phyloP scores from a whole-genome alignment of 192 early-diverging fungal species.

The Paraglomus brasilianum region DNA sequence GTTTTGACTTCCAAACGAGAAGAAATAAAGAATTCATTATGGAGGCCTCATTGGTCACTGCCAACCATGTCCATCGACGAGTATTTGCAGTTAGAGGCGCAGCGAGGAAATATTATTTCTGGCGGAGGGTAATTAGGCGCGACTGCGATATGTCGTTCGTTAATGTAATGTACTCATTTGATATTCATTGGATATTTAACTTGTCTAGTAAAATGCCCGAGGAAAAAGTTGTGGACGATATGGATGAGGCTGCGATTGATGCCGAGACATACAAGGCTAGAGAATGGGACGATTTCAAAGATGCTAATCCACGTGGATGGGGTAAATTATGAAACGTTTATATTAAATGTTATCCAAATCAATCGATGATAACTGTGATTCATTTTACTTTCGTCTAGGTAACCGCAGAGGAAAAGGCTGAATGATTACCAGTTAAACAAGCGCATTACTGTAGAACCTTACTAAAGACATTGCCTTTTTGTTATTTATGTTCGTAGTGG shows the following conservation, averaged over 20 bases:
- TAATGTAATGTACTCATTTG: background rate
- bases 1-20: conserved; percentile 77
- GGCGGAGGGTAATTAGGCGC: conserved; percentile 69
- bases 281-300: conserved; percentile 91
- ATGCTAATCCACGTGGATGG: conserved; percentile 70
- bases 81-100: conserved; percentile 82
- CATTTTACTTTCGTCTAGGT: conserved; percentile 9
- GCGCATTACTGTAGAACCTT: too few relatives aligned
- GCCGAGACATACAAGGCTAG: conserved; percentile 82
- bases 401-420: conserved; percentile 29
- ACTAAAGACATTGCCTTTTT: too few relatives aligned
- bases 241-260: conserved; percentile 77
- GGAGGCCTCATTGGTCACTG: conserved; percentile 77
- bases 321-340: conserved; percentile 45
- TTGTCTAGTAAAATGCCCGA: conserved; percentile 63
- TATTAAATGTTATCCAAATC: too few relatives aligned
- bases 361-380: background rate
- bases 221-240: conserved; percentile 72
- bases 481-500: too few relatives aligned
- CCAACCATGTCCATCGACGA: conserved; percentile 98
- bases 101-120: conserved; percentile 83
- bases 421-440: background rate
- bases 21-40: conserved; percentile 76
- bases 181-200: too few relatives aligned
- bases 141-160: background rate